phyloP scores from a whole-genome alignment of 2,329 filamentous ascomycete genomes.

The Sclerotinia borealis region DNA sequence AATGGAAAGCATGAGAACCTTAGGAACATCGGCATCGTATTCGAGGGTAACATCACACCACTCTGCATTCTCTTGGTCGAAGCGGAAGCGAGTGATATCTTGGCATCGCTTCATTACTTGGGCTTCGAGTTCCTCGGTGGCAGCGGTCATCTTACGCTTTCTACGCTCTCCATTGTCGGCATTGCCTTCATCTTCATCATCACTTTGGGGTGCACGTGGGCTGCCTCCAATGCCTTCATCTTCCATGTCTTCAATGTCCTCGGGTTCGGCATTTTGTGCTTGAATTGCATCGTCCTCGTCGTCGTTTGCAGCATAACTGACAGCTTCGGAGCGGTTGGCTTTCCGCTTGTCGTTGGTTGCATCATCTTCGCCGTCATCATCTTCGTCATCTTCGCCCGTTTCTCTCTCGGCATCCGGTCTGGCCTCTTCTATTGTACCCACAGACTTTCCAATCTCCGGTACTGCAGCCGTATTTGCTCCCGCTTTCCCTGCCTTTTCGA shows the following conservation, averaged over 20 bases:
- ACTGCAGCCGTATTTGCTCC: slow-evolving; percentile 59
- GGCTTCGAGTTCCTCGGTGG: slow-evolving; percentile 44
- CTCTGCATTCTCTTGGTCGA: slow-evolving; percentile 66
- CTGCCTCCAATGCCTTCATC: slow-evolving; percentile 49
- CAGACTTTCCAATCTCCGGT: slow-evolving; percentile 65
- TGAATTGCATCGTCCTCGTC: slow-evolving; percentile 80
- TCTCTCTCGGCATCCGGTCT: slow-evolving; percentile 37
- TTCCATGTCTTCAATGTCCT: slow-evolving; percentile 45
- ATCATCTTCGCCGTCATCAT: slow-evolving; percentile 60
- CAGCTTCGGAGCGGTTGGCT: slow-evolving; percentile 71
- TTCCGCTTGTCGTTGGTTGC: slow-evolving; percentile 68
- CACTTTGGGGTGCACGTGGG: slow-evolving; percentile 34
- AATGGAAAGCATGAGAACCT: slow-evolving; percentile 86
- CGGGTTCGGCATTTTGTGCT: slow-evolving; percentile 49
- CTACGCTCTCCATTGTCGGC: slow-evolving; percentile 25
- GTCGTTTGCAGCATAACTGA: slow-evolving; percentile 88
- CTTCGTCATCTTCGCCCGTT: slow-evolving; percentile 48
- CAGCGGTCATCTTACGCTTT: slow-evolving; percentile 21
- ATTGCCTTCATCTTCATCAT: slow-evolving; percentile 34
- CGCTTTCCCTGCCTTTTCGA: slow-evolving; percentile 47
- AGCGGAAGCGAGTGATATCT: slow-evolving; percentile 71
- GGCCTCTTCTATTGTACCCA: slow-evolving; percentile 49
- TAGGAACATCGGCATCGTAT: slow-evolving; percentile 74
- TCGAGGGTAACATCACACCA: slow-evolving; percentile 79
- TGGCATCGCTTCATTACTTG: slow-evolving; percentile 57